These are phyloP conservation scores for Nicotiana otophora DNA, from an alignment of 257 asterid genomes.

Conservation along the genomic window DNA sequence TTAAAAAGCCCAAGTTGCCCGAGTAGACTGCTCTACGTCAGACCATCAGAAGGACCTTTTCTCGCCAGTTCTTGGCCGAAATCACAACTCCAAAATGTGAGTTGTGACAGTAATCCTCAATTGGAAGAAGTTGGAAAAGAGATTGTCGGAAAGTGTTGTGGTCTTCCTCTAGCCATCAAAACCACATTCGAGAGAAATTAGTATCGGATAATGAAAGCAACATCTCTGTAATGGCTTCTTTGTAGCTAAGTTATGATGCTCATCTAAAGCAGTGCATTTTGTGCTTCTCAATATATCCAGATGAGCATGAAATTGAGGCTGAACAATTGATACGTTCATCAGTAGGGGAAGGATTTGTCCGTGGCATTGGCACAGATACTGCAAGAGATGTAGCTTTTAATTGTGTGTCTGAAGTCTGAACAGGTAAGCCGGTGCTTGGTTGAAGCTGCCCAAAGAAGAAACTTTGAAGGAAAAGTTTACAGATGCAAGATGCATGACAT, in stretches of 20 bases:
- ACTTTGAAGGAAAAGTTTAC: too few species aligned
- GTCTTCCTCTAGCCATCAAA: conserved; percentile 27
- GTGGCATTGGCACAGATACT: conserved; percentile 8
- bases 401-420: conserved; percentile 15
- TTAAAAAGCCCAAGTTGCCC: too few species aligned
- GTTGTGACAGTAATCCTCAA: too few species aligned
- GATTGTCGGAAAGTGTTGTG: conserved; percentile 11
- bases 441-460: too few species aligned
- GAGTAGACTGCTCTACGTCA: too few species aligned
- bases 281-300: conserved; percentile 26
- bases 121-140: background rate
- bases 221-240: conserved; percentile 16
- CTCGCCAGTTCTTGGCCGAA: too few species aligned
- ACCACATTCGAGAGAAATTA: conserved; percentile 2
- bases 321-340: conserved; percentile 23
- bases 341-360: conserved; percentile 29
- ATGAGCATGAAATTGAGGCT: conserved; percentile 19
- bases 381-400: conserved; percentile 15
- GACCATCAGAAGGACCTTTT: too few species aligned
- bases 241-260: conserved; percentile 27
- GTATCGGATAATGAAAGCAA: background rate
- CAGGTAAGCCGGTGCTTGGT: conserved; percentile 24
- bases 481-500: too few species aligned
- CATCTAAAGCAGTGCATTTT: conserved; percentile 18
- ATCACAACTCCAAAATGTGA: too few species aligned